A percentile compares a stretch with the other conserved stretches of the same genome.
phyloP scores from a whole-genome alignment of 83 land plant species.

The Larix sibirica region DNA sequence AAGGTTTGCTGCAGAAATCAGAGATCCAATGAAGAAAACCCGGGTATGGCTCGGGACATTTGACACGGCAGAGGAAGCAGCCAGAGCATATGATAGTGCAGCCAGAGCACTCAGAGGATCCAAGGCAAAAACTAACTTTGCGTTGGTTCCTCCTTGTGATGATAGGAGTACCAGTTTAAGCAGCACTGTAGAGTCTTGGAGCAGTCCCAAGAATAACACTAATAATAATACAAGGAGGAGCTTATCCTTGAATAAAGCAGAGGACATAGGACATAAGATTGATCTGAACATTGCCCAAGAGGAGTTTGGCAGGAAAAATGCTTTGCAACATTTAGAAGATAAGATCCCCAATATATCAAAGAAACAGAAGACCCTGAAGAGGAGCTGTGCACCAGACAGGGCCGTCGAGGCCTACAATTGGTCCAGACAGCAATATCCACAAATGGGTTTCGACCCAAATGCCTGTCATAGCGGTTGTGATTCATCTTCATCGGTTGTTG shows the following conservation, averaged over 20 bases:
- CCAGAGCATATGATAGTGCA: constrained; percentile 17
- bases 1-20: constrained; percentile 20
- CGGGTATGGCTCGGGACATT: constrained; percentile 20
- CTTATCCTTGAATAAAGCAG: constrained; percentile 1
- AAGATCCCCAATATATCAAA: not conserved
- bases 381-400: constrained; percentile 21
- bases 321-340: not conserved
- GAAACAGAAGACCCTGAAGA: constrained; percentile 7
- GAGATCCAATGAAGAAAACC: constrained; percentile 13
- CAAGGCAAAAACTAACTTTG: constrained; percentile 17
- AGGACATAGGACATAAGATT: not conserved
- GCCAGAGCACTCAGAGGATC: constrained; percentile 19
- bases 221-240: constrained; percentile 3
- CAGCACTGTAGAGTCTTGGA: constrained; percentile 22
- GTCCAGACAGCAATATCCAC: constrained; percentile 7
- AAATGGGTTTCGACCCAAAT: constrained; percentile 12
- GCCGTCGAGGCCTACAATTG: constrained; percentile 10
- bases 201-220: constrained; percentile 13
- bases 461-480: constrained; percentile 16
- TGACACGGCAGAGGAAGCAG: constrained; percentile 18
- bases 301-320: not conserved
- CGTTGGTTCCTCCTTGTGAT: constrained; percentile 4
- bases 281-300: constrained; percentile 12
- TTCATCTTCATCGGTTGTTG: constrained; percentile 20
- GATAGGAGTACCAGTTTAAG: constrained; percentile 15